These are phyloP conservation scores for Tilletiopsis washingtonensis DNA, from an alignment of 1,284 basidiomycete species.

Conservation along the genomic window DNA sequence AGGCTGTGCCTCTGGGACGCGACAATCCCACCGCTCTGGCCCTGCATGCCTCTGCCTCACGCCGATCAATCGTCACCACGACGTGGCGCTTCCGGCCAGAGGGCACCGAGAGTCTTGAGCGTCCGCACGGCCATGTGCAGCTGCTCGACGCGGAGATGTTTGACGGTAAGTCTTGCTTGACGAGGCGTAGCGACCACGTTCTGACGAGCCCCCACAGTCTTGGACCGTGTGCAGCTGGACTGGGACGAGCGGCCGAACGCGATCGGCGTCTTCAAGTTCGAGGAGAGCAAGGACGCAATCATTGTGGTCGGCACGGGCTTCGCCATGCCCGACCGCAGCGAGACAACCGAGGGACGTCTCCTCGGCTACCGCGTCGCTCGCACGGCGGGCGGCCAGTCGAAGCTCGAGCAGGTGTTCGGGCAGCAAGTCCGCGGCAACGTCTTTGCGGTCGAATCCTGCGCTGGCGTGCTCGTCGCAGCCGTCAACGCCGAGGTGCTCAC, in stretches of 20 bases:
- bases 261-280: conserved; percentile 4
- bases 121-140: conserved; percentile 1
- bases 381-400: background rate
- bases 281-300: conserved; percentile 7
- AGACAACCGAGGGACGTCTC: conserved; percentile 25
- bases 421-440: conserved; percentile 33
- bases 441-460: conserved; percentile 23
- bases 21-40: conserved; percentile 46
- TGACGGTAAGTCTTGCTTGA: background rate
- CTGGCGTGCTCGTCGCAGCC: conserved; percentile 22
- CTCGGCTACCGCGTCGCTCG: conserved; percentile 15
- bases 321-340: conserved; percentile 10
- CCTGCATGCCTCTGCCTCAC: conserved; percentile 14
- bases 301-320: conserved; percentile 39
- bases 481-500: conserved; percentile 35
- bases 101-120: conserved; percentile 7
- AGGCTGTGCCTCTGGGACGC: conserved; percentile 42
- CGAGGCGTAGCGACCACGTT: background rate
- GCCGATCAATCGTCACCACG: conserved; percentile 14
- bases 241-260: conserved; percentile 35
- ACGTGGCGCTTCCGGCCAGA: conserved; percentile 23
- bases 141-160: conserved; percentile 3
- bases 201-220: conserved; percentile 4
- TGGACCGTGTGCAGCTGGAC: conserved; percentile 21
- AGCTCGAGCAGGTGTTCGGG: conserved; percentile 11